Percentiles rank a stretch among this genome's conserved stretches.
These are phyloP conservation scores for Amanita subjunquillea DNA, from an alignment of 768 basidiomycete species.

Conservation along the genomic window DNA sequence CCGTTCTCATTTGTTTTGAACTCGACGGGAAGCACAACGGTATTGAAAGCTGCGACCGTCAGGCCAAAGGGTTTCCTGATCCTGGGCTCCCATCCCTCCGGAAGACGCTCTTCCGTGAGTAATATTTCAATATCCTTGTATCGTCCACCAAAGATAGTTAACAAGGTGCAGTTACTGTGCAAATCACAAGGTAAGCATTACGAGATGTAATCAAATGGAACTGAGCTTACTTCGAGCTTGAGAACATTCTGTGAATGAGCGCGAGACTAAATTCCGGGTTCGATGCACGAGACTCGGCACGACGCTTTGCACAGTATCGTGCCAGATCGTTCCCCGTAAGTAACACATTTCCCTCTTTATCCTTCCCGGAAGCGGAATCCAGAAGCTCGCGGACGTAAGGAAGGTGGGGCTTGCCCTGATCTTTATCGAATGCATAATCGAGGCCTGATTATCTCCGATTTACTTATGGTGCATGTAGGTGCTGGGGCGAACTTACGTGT, in stretches of 20 bases:
- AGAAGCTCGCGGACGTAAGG: conserved; percentile 29
- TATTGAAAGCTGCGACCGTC: conserved; percentile 48
- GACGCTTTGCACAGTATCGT: conserved; percentile 28
- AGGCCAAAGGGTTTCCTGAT: conserved; percentile 45
- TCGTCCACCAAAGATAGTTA: conserved; percentile 58
- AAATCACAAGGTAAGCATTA: not conserved
- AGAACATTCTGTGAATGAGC: conserved; percentile 27
- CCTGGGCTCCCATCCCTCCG: conserved; percentile 61
- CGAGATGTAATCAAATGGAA: not conserved
- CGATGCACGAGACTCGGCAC: conserved; percentile 23
- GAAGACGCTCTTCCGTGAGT: conserved; percentile 61
- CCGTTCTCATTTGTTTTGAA: conserved; percentile 25
- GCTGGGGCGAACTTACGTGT: conserved; percentile 34
- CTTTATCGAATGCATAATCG: conserved; percentile 28
- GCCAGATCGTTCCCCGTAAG: conserved; percentile 34
- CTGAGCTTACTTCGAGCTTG: conserved; percentile 30
- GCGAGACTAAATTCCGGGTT: conserved; percentile 33
- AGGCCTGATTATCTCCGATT: conserved; percentile 29
- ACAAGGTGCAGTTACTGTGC: conserved; percentile 49
- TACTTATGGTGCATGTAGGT: not conserved
- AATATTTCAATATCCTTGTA: conserved; percentile 42
- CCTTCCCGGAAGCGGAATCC: conserved; percentile 29
- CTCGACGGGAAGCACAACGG: conserved; percentile 31
- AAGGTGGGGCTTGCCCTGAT: conserved; percentile 27
- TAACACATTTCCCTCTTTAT: conserved; percentile 15